Evolutionary conservation across 2,329 filamentous ascomycete genomes (phyloP).

Genomic region (Saccharata proteae): DNA sequence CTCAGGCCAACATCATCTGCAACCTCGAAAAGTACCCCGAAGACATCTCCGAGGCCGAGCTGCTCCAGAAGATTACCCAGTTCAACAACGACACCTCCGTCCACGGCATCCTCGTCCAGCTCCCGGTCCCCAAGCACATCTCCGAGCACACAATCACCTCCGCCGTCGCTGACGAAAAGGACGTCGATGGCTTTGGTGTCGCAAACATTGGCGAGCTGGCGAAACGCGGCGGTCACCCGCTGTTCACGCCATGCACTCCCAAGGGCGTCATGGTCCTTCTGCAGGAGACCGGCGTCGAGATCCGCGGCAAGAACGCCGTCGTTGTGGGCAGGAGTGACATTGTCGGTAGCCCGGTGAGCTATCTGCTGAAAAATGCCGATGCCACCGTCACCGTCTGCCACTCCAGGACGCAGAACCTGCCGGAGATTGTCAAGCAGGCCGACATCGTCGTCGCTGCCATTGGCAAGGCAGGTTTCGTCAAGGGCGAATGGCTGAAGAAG

Average conservation of each 20-base stretch:
- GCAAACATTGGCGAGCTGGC: conserved; percentile 93
- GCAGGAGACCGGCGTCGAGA: conserved; percentile 67
- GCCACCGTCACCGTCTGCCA: conserved; percentile 96
- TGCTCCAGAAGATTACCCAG: conserved; percentile 66
- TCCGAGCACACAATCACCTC: conserved; percentile 86
- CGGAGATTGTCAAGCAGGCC: conserved; percentile 64
- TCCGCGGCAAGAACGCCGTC: conserved; percentile 84
- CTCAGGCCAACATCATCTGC: conserved; percentile 79
- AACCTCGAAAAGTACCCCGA: conserved; percentile 76
- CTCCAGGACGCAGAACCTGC: conserved; percentile 66
- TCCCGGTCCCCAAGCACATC: conserved; percentile 80
- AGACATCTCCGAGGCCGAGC: conserved; percentile 68
- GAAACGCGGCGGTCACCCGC: conserved; percentile 80
- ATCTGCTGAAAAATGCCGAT: conserved; percentile 86
- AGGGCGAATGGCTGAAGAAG: conserved; percentile 90
- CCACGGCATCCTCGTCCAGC: conserved; percentile 86
- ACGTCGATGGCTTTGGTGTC: conserved; percentile 93
- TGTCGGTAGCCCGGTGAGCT: conserved; percentile 92
- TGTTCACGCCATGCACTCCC: conserved; percentile 90
- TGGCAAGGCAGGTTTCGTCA: conserved; percentile 74
- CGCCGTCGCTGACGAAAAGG: conserved; percentile 83
- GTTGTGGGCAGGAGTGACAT: conserved; percentile 94
- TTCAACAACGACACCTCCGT: conserved; percentile 80
- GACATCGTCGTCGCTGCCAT: conserved; percentile 91
- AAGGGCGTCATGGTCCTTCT: conserved; percentile 94